These are phyloP conservation scores for Psilocybe subaeruginosa DNA, from an alignment of 768 basidiomycete genomes.

Conservation along the genomic window DNA sequence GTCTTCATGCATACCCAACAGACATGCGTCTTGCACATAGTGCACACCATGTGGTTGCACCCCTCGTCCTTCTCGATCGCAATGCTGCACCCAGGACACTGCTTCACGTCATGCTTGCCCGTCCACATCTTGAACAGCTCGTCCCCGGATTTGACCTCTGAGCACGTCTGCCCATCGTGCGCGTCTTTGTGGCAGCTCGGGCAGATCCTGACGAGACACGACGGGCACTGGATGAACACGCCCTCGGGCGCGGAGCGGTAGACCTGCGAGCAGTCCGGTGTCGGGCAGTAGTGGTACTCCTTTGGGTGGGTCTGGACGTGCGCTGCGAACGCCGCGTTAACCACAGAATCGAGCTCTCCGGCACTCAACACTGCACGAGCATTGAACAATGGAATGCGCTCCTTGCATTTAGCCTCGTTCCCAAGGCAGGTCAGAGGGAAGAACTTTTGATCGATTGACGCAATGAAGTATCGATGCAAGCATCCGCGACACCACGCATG, in stretches of 20 bases:
- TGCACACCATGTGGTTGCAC: slow-evolving; percentile 86
- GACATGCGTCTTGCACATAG: slow-evolving; percentile 72
- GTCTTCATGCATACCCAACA: slow-evolving; percentile 82
- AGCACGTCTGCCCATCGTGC: slow-evolving; percentile 73
- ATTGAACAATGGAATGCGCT: slow-evolving; percentile 54
- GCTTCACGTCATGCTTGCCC: slow-evolving; percentile 64
- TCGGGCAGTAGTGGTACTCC: slow-evolving; percentile 77
- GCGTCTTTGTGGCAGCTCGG: slow-evolving; percentile 54
- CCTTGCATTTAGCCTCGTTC: slow-evolving; percentile 57
- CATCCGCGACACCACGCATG: slow-evolving; percentile 74
- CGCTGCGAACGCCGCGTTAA: slow-evolving; percentile 61
- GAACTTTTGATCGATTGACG: slow-evolving; percentile 55
- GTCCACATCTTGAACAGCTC: slow-evolving; percentile 68
- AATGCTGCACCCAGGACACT: slow-evolving; percentile 72
- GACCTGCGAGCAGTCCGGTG: slow-evolving; percentile 76
- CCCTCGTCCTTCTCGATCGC: slow-evolving; percentile 75
- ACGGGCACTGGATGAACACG: slow-evolving; percentile 66
- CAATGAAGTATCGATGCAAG: slow-evolving; percentile 56
- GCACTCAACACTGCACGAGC: slow-evolving; percentile 55
- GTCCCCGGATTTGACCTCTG: slow-evolving; percentile 57
- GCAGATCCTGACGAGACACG: slow-evolving; percentile 73
- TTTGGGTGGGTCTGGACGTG: slow-evolving; percentile 61
- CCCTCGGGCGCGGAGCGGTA: slow-evolving; percentile 60
- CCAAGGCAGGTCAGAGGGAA: slow-evolving; percentile 82
- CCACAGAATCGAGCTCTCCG: slow-evolving; percentile 55